Evolutionary conservation across 805 yeast genomes (phyloP), one percentile per base, ranked within the genome.

Genomic region (Suhomyces kilbournensis): DNA sequence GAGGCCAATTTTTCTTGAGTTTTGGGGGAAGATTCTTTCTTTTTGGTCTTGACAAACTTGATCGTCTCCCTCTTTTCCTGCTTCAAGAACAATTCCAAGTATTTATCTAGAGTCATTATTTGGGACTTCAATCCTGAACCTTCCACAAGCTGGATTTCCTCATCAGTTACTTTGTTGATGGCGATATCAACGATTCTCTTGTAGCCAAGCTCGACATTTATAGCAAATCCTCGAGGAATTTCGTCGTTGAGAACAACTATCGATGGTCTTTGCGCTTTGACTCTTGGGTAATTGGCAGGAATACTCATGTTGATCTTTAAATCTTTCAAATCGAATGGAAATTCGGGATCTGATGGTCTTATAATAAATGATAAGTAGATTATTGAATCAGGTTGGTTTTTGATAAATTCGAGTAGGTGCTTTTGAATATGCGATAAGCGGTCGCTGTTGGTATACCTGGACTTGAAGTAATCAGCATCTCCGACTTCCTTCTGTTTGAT

Each of bases 151-250:
- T 61, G 65, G 2, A 62, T 60, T 2, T 61, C 66, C 42, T 60
- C 64, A 30, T 61, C 66, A n/a, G 50, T 44, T 6, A 50, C 30
- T 42, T 56, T 55, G 34, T 56, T 67, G 49, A 53, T 49, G 14
- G 72, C 69, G 4, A 66, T 47, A 6, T 55, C 54, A 7, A 60
- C 78, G 19, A 84, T 82, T 45, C 69, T 64, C 42, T 68, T 69
- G 64, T 84, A 88, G 6, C 91, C 93, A 4, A 66, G 58, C 60
- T 87, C 93, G n/a, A 87, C 72, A 57, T 86, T 86, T 12, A 78
- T 71, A 12, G 88, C 80, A 62, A 69, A 83, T 0, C 92, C 93
- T 52, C 82, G 71, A 1, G 93, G 90, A 12, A 87, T 84, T 30
- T 85, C 89, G 32, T 79, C 78, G 67, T 86, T 86, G 49, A 82